phyloP scores from a whole-genome alignment of 371 early-diverging fungal species.

The Lichtheimia ramosa region DNA sequence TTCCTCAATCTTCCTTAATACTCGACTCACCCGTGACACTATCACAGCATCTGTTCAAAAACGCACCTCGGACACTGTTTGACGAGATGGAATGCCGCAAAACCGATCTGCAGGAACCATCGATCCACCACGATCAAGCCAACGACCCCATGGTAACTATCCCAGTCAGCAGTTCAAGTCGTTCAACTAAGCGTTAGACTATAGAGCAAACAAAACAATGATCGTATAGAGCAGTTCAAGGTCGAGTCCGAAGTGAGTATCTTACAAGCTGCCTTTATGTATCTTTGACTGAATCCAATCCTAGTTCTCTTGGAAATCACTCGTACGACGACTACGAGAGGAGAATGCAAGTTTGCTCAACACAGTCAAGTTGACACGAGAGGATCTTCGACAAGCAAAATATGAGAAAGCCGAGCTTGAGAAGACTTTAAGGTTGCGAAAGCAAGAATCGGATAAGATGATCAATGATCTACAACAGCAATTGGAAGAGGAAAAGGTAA shows the following conservation, averaged over 20 bases:
- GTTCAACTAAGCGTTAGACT: too few species aligned
- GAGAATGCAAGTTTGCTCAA: slow-evolving; percentile 11
- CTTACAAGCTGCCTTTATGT: not conserved
- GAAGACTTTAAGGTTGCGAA: not conserved
- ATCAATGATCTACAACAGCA: not conserved
- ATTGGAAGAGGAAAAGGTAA: not conserved
- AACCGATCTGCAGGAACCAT: not conserved
- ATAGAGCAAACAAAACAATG: not conserved
- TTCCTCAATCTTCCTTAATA: slow-evolving; percentile 16
- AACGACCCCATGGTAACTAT: not conserved
- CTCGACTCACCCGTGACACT: slow-evolving; percentile 5
- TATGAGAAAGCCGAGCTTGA: slow-evolving; percentile 3
- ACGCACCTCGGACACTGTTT: slow-evolving; percentile 15
- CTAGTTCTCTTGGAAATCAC: slow-evolving; percentile 13
- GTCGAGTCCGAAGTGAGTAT: not conserved
- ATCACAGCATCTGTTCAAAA: slow-evolving; percentile 6
- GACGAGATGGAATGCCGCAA: slow-evolving; percentile 11
- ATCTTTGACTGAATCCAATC: not conserved
- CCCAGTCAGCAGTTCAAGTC: not conserved
- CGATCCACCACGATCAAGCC: not conserved
- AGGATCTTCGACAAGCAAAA: not conserved
- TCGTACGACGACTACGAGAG: slow-evolving; percentile 14
- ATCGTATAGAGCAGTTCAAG: slow-evolving; percentile 1
- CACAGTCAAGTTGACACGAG: not conserved
- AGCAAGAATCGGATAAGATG: not conserved